Conservation (phyloP, 495 filamentous ascomycete genomes). For the Gamarada debralockiae region DNA sequence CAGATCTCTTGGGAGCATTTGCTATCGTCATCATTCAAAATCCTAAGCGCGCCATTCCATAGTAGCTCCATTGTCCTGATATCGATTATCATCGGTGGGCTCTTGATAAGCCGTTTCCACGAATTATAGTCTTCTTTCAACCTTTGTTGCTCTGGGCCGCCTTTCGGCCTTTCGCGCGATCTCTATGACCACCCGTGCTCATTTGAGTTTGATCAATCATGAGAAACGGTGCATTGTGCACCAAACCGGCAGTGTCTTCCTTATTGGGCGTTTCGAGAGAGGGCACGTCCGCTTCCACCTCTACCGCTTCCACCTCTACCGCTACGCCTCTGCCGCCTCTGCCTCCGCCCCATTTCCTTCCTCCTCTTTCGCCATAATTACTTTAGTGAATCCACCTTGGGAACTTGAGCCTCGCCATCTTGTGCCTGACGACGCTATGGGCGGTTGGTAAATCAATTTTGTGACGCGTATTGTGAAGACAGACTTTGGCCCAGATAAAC, state of each 20-base stretch:
- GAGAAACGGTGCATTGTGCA: slow-evolving; percentile 5
- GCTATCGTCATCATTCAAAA: slow-evolving; percentile 14
- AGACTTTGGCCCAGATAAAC: no score
- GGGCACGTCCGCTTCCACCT: background rate
- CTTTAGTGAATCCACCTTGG: slow-evolving; percentile 1
- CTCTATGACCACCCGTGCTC: background rate
- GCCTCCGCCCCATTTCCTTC: slow-evolving; percentile 1
- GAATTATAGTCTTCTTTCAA: slow-evolving; percentile 10
- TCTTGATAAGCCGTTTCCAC: slow-evolving; percentile 14
- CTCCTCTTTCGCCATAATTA: slow-evolving; percentile 1
- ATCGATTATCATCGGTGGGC: slow-evolving; percentile 8
- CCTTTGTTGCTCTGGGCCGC: slow-evolving; percentile 8
- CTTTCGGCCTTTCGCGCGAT: background rate
- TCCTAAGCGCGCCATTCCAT: slow-evolving; percentile 12
- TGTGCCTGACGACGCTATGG: slow-evolving; percentile 2
- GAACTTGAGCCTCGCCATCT: slow-evolving; percentile 14
- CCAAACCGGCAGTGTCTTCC: slow-evolving; percentile 10
- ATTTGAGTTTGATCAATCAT: slow-evolving; percentile 8
- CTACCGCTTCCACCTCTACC: background rate
- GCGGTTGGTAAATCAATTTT: no score
- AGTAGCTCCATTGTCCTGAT: slow-evolving; percentile 4
- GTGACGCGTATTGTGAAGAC: no score
- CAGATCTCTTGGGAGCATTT: slow-evolving; percentile 14
- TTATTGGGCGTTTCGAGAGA: slow-evolving; percentile 12
- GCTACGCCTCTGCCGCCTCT: slow-evolving; percentile 4